Conservation (phyloP, 1,139 yeast genomes). For the Yamadazyma aaseri region DNA sequence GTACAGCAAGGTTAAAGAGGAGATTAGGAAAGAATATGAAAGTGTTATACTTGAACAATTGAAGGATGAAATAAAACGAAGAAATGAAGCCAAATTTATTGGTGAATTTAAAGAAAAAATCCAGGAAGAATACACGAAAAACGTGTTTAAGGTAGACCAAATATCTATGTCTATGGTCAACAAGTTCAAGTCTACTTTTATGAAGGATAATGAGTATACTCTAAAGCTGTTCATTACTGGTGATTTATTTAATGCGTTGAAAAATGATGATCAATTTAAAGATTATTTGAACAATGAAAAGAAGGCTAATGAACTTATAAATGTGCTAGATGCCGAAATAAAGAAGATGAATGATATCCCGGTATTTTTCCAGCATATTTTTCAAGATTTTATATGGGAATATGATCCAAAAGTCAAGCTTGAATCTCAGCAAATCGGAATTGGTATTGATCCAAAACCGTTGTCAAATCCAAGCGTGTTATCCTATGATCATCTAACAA, state of each 20-base stretch:
- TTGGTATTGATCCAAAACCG: conserved; percentile 19
- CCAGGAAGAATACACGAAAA: conserved; percentile 19
- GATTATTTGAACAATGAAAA: conserved; percentile 14
- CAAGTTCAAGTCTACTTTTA: conserved; percentile 22
- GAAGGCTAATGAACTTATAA: conserved; percentile 13
- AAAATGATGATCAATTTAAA: conserved; percentile 6
- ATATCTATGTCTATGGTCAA: conserved; percentile 22
- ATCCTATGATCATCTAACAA: conserved; percentile 18
- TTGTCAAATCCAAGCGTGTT: conserved; percentile 16
- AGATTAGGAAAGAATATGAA: conserved; percentile 11
- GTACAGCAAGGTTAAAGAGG: conserved; percentile 8
- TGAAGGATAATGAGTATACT: conserved; percentile 16
- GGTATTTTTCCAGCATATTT: conserved; percentile 12
- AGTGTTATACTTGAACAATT: conserved; percentile 11
- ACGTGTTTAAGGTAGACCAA: conserved; percentile 18
- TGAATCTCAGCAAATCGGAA: conserved; percentile 22
- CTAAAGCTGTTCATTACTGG: conserved; percentile 20
- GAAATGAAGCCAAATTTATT: conserved; percentile 12
- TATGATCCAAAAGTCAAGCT: conserved; percentile 24
- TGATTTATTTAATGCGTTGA: conserved; percentile 18
- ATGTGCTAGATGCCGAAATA: conserved; percentile 1
- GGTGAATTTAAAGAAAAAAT: conserved; percentile 15
- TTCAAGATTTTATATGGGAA: conserved; percentile 18
- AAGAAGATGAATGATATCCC: background rate
- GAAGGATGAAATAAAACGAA: conserved; percentile 13